Evolutionary conservation across 163 green algal species (phyloP).

Genomic region (Chloromonas sp.): DNA sequence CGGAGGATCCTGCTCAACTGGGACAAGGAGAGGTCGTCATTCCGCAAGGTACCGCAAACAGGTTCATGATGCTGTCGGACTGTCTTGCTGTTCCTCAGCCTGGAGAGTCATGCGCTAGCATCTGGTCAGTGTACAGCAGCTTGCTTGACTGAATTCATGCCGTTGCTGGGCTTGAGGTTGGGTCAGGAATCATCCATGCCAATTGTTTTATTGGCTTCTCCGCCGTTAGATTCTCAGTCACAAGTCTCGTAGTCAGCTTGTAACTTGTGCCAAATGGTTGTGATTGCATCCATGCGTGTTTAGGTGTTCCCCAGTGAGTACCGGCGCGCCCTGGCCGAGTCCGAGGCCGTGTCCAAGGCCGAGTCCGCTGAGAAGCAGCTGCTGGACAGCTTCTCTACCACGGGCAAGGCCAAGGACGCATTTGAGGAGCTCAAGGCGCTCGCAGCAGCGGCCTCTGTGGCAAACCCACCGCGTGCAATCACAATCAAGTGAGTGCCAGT

Average conservation of each 20-base stretch:
- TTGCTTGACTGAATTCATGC: too few relatives aligned
- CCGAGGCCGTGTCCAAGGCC: slow-evolving; percentile 40
- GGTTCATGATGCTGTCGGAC: too few relatives aligned
- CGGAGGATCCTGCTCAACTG: slow-evolving; percentile 53
- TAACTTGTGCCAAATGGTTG: too few relatives aligned
- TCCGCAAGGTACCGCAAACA: slow-evolving; percentile 30
- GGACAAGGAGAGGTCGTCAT: slow-evolving; percentile 34
- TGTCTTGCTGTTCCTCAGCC: background rate
- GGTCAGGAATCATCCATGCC: too few relatives aligned
- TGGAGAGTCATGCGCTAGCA: background rate
- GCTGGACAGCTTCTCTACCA: slow-evolving; percentile 5
- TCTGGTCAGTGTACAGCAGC: background rate
- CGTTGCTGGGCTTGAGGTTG: too few relatives aligned
- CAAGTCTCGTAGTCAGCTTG: too few relatives aligned
- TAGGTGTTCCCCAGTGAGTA: slow-evolving; percentile 23
- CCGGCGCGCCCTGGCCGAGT: slow-evolving; percentile 54
- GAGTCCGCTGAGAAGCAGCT: slow-evolving; percentile 22
- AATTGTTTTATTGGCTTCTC: too few relatives aligned
- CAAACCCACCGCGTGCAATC: slow-evolving; percentile 5
- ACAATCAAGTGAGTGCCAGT: background rate
- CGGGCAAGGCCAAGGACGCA: slow-evolving; percentile 41
- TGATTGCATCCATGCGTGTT: background rate
- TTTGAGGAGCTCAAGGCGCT: slow-evolving; percentile 78
- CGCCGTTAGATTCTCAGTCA: too few relatives aligned
- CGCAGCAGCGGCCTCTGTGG: slow-evolving; percentile 29